Conservation (phyloP, 2,329 filamentous ascomycete species). For the Raffaelea ambrosiae region DNA sequence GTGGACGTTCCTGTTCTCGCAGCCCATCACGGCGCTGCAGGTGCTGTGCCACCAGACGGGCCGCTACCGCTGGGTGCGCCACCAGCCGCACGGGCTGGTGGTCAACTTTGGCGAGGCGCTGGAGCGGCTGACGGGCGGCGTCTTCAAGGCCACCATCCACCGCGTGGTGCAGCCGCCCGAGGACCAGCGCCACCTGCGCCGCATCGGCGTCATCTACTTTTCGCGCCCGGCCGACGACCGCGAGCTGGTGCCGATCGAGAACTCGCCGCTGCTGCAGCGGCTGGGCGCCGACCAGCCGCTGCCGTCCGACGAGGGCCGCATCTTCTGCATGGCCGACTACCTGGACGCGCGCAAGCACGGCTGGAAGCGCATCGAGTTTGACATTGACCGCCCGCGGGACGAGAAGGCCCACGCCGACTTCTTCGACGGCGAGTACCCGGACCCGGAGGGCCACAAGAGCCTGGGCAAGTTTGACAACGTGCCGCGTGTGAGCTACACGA, state of each 20-base stretch:
- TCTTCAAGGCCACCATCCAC: constrained; percentile 25
- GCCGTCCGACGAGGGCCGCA: background rate
- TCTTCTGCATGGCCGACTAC: constrained; percentile 2
- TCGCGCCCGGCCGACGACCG: constrained; percentile 23
- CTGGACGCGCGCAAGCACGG: constrained; percentile 4
- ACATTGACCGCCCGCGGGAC: constrained; percentile 1
- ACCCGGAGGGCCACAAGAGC: constrained; percentile 62
- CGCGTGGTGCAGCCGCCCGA: constrained; percentile 24
- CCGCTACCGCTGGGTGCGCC: constrained; percentile 31
- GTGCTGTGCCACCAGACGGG: constrained; percentile 24
- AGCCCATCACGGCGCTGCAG: constrained; percentile 33
- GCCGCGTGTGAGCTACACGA: constrained; percentile 36
- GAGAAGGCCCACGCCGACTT: constrained; percentile 22
- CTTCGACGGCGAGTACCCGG: constrained; percentile 67
- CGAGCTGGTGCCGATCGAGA: constrained; percentile 20
- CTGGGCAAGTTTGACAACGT: constrained; percentile 46
- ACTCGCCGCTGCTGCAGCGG: constrained; percentile 15
- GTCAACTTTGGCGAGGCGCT: constrained; percentile 29
- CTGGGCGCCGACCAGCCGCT: constrained; percentile 1
- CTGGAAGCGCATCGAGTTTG: background rate
- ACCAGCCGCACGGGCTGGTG: constrained; percentile 31
- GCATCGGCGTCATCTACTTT: constrained; percentile 28
- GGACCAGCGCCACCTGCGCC: constrained; percentile 22
- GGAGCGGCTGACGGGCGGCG: constrained; percentile 19
- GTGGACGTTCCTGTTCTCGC: background rate